These are phyloP conservation scores for Neoboletus magnificus DNA, from an alignment of 768 basidiomycete genomes.

Conservation along the genomic window DNA sequence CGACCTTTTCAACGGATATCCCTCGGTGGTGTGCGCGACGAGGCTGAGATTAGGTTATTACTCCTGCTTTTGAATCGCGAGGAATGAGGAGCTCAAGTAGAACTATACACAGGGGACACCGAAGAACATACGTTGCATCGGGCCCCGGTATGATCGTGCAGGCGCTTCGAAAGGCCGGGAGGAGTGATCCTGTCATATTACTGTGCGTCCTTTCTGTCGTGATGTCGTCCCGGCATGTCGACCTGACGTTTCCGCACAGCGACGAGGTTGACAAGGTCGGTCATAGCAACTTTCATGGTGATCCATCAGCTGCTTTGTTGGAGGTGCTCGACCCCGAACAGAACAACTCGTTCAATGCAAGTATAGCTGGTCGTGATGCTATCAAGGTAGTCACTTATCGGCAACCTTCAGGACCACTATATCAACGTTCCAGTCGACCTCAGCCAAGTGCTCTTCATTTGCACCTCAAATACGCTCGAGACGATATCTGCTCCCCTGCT, in stretches of 20 bases:
- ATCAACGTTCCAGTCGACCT: slow-evolving; percentile 87
- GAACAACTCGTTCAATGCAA: slow-evolving; percentile 75
- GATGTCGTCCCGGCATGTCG: neutral
- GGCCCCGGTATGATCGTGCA: slow-evolving; percentile 85
- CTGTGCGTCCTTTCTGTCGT: slow-evolving; percentile 37
- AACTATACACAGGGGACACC: slow-evolving; percentile 44
- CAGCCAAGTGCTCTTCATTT: slow-evolving; percentile 87
- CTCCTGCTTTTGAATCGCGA: slow-evolving; percentile 5
- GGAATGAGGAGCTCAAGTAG: slow-evolving; percentile 1
- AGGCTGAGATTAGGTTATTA: slow-evolving; percentile 66
- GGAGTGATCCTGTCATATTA: slow-evolving; percentile 76
- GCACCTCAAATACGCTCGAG: slow-evolving; percentile 87
- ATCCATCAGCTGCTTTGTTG: slow-evolving; percentile 84
- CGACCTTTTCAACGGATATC: slow-evolving; percentile 91
- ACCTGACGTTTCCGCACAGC: slow-evolving; percentile 15
- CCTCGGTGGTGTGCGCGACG: slow-evolving; percentile 89
- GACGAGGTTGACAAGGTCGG: slow-evolving; percentile 95
- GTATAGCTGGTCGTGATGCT: slow-evolving; percentile 15
- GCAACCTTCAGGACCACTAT: slow-evolving; percentile 73
- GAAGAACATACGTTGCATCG: slow-evolving; percentile 88
- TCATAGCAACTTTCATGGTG: slow-evolving; percentile 85
- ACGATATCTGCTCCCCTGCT: slow-evolving; percentile 85
- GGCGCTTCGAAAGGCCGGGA: slow-evolving; percentile 79
- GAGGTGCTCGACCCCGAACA: slow-evolving; percentile 96
- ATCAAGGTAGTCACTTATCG: neutral